phyloP scores from a whole-genome alignment of 495 filamentous ascomycete species.

The Podospora anserina region DNA sequence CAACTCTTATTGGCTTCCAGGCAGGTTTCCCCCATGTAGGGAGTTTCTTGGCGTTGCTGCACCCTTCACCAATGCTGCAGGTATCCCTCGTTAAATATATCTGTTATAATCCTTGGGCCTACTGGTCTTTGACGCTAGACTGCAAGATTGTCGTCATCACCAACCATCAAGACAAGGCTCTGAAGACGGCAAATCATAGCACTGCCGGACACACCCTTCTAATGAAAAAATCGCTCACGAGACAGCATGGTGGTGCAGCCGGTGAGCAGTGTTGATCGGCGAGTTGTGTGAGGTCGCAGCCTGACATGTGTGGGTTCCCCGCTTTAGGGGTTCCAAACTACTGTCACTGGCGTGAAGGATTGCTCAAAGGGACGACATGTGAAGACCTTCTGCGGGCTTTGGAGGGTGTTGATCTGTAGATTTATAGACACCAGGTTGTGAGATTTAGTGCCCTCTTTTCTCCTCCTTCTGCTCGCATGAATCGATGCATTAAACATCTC shows the following conservation, averaged over 20 bases:
- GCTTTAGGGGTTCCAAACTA: background rate
- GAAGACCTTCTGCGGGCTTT: background rate
- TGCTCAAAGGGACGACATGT: background rate
- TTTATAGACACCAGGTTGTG: background rate
- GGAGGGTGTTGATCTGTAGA: background rate
- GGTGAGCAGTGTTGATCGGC: background rate
- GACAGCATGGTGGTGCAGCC: background rate
- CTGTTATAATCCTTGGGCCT: background rate
- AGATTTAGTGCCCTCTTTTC: background rate
- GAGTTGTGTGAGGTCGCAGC: background rate
- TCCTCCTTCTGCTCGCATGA: background rate
- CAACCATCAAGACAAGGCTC: background rate
- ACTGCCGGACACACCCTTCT: background rate
- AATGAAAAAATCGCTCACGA: background rate
- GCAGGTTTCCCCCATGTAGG: background rate
- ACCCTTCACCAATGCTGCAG: background rate
- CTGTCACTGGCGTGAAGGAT: background rate
- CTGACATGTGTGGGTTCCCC: background rate
- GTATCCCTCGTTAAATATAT: background rate
- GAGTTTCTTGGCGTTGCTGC: background rate
- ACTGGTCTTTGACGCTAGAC: background rate
- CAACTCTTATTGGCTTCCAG: background rate
- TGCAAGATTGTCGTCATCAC: background rate
- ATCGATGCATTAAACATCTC: background rate
- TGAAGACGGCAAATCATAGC: background rate